Evolutionary conservation across 1,284 basidiomycete species (phyloP).

Genomic region (Peniophora sp.): DNA sequence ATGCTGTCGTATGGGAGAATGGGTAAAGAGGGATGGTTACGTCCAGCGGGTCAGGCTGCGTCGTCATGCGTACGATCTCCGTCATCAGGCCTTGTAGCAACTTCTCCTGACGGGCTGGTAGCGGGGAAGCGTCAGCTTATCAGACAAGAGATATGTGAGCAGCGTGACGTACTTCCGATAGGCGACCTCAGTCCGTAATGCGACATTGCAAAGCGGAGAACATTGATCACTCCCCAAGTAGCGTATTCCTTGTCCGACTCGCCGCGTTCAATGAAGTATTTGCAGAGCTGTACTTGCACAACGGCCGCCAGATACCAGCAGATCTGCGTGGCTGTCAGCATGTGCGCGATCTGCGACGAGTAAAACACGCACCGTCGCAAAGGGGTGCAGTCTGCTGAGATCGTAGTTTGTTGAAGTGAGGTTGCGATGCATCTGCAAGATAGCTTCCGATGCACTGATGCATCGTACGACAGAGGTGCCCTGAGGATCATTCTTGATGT

Average conservation of each 20-base stretch:
- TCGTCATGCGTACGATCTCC: slow-evolving; percentile 75
- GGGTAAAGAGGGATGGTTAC: slow-evolving; percentile 73
- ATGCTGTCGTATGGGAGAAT: slow-evolving; percentile 62
- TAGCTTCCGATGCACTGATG: slow-evolving; percentile 61
- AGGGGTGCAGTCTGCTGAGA: slow-evolving; percentile 71
- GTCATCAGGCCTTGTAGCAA: slow-evolving; percentile 76
- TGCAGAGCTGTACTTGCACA: slow-evolving; percentile 76
- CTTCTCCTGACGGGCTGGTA: slow-evolving; percentile 65
- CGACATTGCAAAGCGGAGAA: slow-evolving; percentile 72
- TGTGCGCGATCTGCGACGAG: neutral
- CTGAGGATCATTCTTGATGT: slow-evolving; percentile 55
- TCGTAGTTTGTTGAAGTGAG: slow-evolving; percentile 71
- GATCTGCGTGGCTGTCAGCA: slow-evolving; percentile 39
- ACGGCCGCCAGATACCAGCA: slow-evolving; percentile 84
- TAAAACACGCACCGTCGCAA: slow-evolving; percentile 53
- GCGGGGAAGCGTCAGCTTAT: slow-evolving; percentile 5
- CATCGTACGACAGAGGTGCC: slow-evolving; percentile 64
- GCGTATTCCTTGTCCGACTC: slow-evolving; percentile 62
- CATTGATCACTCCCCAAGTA: slow-evolving; percentile 79
- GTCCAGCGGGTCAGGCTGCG: slow-evolving; percentile 67
- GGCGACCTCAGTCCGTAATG: slow-evolving; percentile 70
- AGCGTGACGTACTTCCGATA: slow-evolving; percentile 59
- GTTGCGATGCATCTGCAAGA: slow-evolving; percentile 65
- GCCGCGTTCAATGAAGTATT: slow-evolving; percentile 70
- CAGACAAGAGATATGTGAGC: slow-evolving; percentile 6